phyloP scores from a whole-genome alignment of 257 asterid genomes.

The Echium plantagineum region DNA sequence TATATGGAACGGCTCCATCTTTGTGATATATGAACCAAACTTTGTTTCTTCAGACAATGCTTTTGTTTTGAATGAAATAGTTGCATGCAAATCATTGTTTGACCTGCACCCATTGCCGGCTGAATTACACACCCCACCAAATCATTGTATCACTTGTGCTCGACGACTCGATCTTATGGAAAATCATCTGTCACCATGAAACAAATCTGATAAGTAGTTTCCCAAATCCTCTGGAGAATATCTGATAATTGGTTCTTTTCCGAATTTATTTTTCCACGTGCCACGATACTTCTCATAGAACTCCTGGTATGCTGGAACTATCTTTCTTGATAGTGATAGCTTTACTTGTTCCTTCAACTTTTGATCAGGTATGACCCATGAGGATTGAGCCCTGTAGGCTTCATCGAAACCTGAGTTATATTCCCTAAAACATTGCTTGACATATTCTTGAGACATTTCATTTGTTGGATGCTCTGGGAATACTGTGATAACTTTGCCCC shows the following conservation, averaged over 20 bases:
- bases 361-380: constrained; percentile 72
- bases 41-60: too few relatives aligned
- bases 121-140: too few relatives aligned
- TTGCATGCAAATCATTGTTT: too few relatives aligned
- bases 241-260: constrained; percentile 28
- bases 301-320: constrained; percentile 32
- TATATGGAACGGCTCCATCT: too few relatives aligned
- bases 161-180: too few relatives aligned
- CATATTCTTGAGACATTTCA: constrained; percentile 23
- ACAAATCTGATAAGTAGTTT: constrained; percentile 61
- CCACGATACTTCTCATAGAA: constrained; percentile 27
- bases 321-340: constrained; percentile 23
- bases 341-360: constrained; percentile 39
- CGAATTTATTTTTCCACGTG: constrained; percentile 7
- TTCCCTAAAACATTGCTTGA: constrained; percentile 22
- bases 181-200: constrained; percentile 12
- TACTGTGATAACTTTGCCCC: constrained; percentile 34
- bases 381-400: constrained; percentile 28
- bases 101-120: too few relatives aligned
- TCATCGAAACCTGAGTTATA: constrained; percentile 41
- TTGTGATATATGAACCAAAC: too few relatives aligned
- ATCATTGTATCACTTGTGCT: too few relatives aligned
- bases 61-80: too few relatives aligned
- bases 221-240: constrained; percentile 18
- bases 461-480: constrained; percentile 38